A percentile compares a stretch with the other conserved stretches of the same genome.
Evolutionary conservation across 768 basidiomycete genomes (phyloP).

Genomic region (Boletus pseudo-olivaceus): DNA sequence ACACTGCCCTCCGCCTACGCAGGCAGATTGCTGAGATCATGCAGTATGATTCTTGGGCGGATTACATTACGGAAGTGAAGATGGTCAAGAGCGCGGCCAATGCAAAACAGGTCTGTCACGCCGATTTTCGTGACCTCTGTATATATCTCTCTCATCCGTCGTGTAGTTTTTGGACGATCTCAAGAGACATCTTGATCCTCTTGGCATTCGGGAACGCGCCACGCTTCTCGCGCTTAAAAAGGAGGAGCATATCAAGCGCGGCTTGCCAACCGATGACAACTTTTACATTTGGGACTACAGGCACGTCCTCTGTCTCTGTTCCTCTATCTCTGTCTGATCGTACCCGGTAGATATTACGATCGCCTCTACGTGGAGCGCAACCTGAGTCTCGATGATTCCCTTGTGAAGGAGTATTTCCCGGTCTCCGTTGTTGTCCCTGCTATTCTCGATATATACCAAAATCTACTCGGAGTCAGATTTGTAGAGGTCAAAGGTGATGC

Average conservation of each 20-base stretch:
- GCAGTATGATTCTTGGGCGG: constrained; percentile 78
- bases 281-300: constrained; percentile 87
- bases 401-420: constrained; percentile 88
- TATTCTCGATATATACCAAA: constrained; percentile 82
- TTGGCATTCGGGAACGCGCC: constrained; percentile 64
- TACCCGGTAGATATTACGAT: constrained; percentile 28
- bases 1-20: constrained; percentile 65
- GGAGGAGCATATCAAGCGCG: constrained; percentile 61
- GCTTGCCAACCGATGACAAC: constrained; percentile 61
- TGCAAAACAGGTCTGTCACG: constrained; percentile 48
- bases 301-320: constrained; percentile 27
- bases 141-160: background rate
- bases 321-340: background rate
- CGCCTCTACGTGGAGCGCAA: constrained; percentile 55
- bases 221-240: constrained; percentile 71
- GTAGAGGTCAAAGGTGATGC: constrained; percentile 50
- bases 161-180: constrained; percentile 75
- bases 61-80: constrained; percentile 79
- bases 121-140: background rate
- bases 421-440: constrained; percentile 79
- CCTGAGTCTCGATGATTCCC: constrained; percentile 68
- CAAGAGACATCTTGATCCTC: constrained; percentile 65
- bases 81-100: constrained; percentile 74
- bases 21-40: constrained; percentile 65
- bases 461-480: constrained; percentile 73